Percentiles rank a stretch among this genome's conserved stretches.
Conservation (phyloP, 352 stramenopile species). For the Phytopythium ostracodes region DNA sequence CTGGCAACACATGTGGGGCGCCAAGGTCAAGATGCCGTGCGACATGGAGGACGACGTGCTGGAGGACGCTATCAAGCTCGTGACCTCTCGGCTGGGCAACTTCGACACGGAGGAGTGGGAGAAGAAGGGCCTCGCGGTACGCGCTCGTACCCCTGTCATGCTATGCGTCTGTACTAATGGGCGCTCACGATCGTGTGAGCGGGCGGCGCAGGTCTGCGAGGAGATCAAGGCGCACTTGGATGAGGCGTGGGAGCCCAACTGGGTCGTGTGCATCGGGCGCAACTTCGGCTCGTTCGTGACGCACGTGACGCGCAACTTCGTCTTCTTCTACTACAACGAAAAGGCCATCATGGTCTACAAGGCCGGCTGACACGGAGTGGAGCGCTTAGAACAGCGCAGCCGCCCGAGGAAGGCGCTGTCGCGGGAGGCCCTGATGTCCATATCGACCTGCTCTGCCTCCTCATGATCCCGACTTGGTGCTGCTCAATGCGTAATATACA, state of each 20-base stretch:
- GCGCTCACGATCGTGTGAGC: too few relatives aligned
- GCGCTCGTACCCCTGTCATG: too few relatives aligned
- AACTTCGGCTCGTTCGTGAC: conserved; percentile 94
- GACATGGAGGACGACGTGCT: conserved; percentile 88
- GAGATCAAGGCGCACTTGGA: conserved; percentile 81
- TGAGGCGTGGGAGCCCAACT: conserved; percentile 72
- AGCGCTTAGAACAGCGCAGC: too few relatives aligned
- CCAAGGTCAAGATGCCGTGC: conserved; percentile 85
- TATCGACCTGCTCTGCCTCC: not conserved
- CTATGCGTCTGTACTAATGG: too few relatives aligned
- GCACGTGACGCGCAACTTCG: conserved; percentile 90
- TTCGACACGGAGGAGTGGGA: conserved; percentile 86
- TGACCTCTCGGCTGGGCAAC: conserved; percentile 32
- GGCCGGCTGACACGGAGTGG: too few relatives aligned
- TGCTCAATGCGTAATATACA: not conserved
- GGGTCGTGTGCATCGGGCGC: conserved; percentile 86
- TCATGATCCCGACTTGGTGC: not conserved
- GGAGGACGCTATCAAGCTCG: conserved; percentile 78
- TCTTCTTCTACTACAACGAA: conserved; percentile 91
- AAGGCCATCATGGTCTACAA: conserved; percentile 87
- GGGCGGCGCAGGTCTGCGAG: conserved; percentile 67
- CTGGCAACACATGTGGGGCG: conserved; percentile 88
- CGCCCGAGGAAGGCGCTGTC: too few relatives aligned
- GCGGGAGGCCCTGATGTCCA: too few relatives aligned
- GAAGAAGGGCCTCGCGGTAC: conserved; percentile 61